Evolutionary conservation across 1,139 yeast genomes (phyloP), one percentile per base, ranked within the genome.

Genomic region (Suzukiozyma palmioleophila): DNA sequence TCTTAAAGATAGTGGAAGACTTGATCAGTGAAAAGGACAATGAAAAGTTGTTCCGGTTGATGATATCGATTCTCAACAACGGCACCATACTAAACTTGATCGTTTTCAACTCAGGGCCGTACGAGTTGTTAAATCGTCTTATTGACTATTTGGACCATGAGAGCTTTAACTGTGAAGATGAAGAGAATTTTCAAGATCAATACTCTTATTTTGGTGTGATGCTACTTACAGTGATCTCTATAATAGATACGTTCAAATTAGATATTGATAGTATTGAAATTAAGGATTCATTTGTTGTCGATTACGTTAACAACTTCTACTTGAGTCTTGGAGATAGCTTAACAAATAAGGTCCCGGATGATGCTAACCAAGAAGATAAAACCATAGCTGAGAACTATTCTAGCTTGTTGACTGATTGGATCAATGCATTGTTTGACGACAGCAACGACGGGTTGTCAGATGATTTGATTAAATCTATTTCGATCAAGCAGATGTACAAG

Each of bases 361-460:
- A 38, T 2, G 32, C 39, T 30, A 48, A 46, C 16, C 64, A 58
- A 16, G 69, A 66, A 39, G 70, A 66, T 32, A 46, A 46, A 10
- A 60, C 60, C 3, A 65, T 67, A 12, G 53, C 62, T 3, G 45
- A 54, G 22, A 69, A 69, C 43, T 69, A 65, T 48, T 65, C 69
- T 36, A 77, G 69, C 30, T 66, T 83, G 10, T 60, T 86, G 26
- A 78, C 77, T 36, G 84, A 79, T 32, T 90, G 97, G 97, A 75
- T 86, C 33, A 68, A 75, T 32, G 92, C 94, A 2, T 60, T 90
- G 35, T 89, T 86, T 60, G 90, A 87, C 44, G 75, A 67, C 41
- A 56, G 58, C 36, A 78, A 87, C 33, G 94, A 89, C 39, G 96
- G 96, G 2, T 77, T 90, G 32, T 81, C 95, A 0, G 97, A 90